Conservation (phyloP, 225 moss, liverwort and hornwort genomes). For the Polytrichum commune region DNA sequence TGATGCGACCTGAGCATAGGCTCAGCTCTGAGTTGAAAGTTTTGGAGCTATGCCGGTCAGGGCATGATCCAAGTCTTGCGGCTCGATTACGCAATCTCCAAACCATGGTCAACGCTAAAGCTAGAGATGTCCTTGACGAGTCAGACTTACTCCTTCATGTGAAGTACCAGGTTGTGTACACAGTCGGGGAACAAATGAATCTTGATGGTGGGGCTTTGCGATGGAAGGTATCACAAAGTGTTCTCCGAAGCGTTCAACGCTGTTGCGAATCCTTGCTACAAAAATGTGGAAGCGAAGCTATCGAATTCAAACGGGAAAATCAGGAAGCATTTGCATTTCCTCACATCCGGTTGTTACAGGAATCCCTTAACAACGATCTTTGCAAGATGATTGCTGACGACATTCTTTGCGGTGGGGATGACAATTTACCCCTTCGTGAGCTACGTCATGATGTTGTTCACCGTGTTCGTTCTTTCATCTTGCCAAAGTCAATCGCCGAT, state of each 20-base stretch:
- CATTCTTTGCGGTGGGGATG: slow-evolving; percentile 16
- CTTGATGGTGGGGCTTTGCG: slow-evolving; percentile 23
- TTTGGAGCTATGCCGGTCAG: slow-evolving; percentile 20
- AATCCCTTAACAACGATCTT: background rate
- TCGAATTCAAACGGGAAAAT: slow-evolving; percentile 10
- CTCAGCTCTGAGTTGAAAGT: slow-evolving; percentile 26
- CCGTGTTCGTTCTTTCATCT: slow-evolving; percentile 13
- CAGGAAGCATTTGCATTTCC: slow-evolving; percentile 34
- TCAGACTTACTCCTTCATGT: slow-evolving; percentile 37
- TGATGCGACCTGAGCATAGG: slow-evolving; percentile 35
- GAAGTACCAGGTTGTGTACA: slow-evolving; percentile 46
- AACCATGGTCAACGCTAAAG: slow-evolving; percentile 11
- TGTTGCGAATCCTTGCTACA: slow-evolving; percentile 1
- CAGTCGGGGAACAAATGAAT: slow-evolving; percentile 32
- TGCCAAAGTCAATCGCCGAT: background rate
- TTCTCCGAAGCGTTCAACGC: slow-evolving; percentile 21
- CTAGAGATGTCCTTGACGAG: slow-evolving; percentile 39
- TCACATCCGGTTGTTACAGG: slow-evolving; percentile 23
- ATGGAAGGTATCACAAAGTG: slow-evolving; percentile 21
- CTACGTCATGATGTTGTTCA: background rate
- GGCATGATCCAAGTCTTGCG: background rate
- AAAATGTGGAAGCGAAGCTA: background rate
- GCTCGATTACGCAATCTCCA: background rate
- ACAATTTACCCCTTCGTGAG: slow-evolving; percentile 15
- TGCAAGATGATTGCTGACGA: slow-evolving; percentile 22